A percentile compares a stretch with the other conserved stretches of the same genome.
These are phyloP conservation scores for Pseudogymnoascus sp. DNA, from an alignment of 2,329 filamentous ascomycete species.

Conservation along the genomic window DNA sequence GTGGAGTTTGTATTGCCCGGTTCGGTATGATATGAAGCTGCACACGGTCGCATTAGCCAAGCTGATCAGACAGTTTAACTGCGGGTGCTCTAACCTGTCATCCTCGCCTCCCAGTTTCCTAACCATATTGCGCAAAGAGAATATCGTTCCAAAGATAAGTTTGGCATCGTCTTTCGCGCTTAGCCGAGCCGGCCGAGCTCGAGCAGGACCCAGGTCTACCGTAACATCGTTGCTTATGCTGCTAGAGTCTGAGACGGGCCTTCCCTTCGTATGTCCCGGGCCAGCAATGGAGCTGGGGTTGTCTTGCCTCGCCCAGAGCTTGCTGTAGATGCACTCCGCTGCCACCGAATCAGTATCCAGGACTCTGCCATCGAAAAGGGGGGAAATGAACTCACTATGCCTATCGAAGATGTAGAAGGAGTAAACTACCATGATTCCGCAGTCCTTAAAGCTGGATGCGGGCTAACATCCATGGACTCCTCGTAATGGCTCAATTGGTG, in stretches of 20 bases:
- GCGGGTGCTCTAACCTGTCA: conserved; percentile 48
- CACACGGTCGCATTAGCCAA: conserved; percentile 10
- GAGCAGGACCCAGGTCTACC: conserved; percentile 24
- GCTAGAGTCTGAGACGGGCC: conserved; percentile 40
- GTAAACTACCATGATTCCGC: conserved; percentile 75
- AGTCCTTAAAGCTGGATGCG: conserved; percentile 2
- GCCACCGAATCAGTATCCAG: conserved; percentile 18
- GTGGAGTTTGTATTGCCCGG: conserved; percentile 92
- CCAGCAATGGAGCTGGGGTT: conserved; percentile 35
- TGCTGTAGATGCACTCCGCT: conserved; percentile 98
- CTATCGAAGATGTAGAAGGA: conserved; percentile 99
- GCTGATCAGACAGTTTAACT: background rate
- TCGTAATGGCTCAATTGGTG: conserved; percentile 7
- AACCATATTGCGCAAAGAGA: conserved; percentile 93
- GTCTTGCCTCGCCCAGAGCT: conserved; percentile 56
- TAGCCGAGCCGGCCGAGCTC: conserved; percentile 25
- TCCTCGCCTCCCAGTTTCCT: conserved; percentile 90
- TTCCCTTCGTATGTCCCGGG: conserved; percentile 34
- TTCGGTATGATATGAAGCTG: conserved; percentile 88
- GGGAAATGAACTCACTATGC: conserved; percentile 57
- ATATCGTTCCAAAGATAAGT: conserved; percentile 93
- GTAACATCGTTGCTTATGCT: conserved; percentile 34
- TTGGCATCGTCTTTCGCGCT: conserved; percentile 76
- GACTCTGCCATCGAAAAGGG: conserved; percentile 4
- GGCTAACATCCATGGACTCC: conserved; percentile 6